phyloP scores from a whole-genome alignment of 345 rosid genomes.

The Lepidium didymum region DNA sequence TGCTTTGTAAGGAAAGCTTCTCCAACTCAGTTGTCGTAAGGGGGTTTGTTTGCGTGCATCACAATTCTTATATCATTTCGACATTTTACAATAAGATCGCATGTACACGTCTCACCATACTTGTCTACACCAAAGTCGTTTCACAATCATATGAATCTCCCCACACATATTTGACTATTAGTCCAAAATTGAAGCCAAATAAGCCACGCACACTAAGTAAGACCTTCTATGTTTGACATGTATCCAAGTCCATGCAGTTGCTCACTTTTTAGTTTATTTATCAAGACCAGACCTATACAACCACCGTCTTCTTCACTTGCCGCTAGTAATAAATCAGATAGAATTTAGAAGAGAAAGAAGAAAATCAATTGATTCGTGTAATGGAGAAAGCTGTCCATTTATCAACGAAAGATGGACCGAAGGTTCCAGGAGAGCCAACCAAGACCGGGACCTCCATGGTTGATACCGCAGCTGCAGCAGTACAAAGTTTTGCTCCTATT shows the following conservation, averaged over 20 bases:
- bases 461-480: constrained; percentile 56
- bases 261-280: background rate
- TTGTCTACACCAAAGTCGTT: background rate
- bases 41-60: background rate
- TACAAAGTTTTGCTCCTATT: constrained; percentile 54
- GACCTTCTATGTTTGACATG: background rate
- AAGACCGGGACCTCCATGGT: constrained; percentile 40
- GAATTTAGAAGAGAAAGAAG: background rate
- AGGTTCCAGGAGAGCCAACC: constrained; percentile 59
- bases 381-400: constrained; percentile 21
- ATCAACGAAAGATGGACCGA: constrained; percentile 32
- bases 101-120: background rate
- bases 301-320: background rate
- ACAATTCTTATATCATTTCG: background rate
- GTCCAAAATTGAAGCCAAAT: background rate
- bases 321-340: background rate
- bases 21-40: background rate
- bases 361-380: background rate
- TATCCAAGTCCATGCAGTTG: constrained; percentile 13
- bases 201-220: constrained; percentile 22
- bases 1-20: background rate
- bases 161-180: constrained; percentile 10
- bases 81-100: background rate
- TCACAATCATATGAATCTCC: background rate
- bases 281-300: background rate